Evolutionary conservation across 1,139 yeast genomes (phyloP), one percentile per base, ranked within the genome.

Genomic region (Fermentozyma sake): DNA sequence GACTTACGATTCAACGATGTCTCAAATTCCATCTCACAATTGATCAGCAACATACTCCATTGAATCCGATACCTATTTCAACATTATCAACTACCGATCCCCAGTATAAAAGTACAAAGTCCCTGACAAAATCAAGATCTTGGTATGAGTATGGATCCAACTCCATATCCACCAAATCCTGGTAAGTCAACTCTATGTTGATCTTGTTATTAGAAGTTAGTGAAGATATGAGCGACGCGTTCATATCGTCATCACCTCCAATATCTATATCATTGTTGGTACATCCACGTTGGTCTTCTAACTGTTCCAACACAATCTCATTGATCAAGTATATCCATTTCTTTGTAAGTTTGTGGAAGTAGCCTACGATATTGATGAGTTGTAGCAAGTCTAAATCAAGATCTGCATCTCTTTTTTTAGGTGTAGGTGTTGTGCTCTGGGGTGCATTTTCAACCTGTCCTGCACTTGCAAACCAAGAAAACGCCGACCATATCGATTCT

Each of bases 401-500:
- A 14, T 16, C 17, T 4, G 26, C 21, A 5, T 23, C 24, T 4
- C 12, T 17, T n/a, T 22, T 27, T 9, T 12, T 10, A 5, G 22
- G 13, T 7, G 22, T 12, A 8, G 27, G 16, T 6, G 32, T 30
- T 18, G 25, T 25, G 13, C 15, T 24, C 21, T 21, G 26, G 4
- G 25, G n/a, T 11, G 23, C 26, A 17, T 15, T 20, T 5, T 61
- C 58, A 26, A 68, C 65, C 36, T 72, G 79, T 4, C 95, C 95
- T 2, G 94, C 93, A 18, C 85, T 75, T 2, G 91, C 89, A 80
- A 87, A 81, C 86, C 91, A 82, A 20, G 81, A 66, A 34, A 83
- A 68, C 0, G 89, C 86, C 34, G 76, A 72, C 78, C 86, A 79
- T 1, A 80, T 59, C 28, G 72, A 67, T 43, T 80, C 85, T 24